Evolutionary conservation across 176 grass and related monocot species (phyloP).

Genomic region (Aegilops longissima): DNA sequence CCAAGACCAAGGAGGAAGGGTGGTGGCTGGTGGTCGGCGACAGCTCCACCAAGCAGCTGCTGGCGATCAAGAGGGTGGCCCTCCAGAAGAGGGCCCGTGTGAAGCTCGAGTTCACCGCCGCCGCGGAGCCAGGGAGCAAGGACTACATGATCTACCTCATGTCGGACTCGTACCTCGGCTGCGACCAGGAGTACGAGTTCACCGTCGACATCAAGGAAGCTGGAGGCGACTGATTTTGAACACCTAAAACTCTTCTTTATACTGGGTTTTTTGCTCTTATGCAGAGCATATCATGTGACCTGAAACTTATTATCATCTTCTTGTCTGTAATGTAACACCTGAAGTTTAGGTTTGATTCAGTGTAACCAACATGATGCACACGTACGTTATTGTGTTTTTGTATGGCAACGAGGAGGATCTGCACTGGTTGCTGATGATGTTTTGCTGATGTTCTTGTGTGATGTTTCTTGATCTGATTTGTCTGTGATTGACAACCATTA

Average conservation of each 20-base stretch:
- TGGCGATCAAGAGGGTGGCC: conserved; percentile 83
- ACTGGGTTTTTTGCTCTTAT: background rate
- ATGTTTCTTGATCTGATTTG: too few species aligned
- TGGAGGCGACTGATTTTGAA: conserved; percentile 21
- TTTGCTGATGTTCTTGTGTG: too few species aligned
- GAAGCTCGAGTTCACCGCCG: conserved; percentile 73
- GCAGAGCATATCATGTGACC: background rate
- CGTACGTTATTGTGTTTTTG: background rate
- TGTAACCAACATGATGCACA: background rate
- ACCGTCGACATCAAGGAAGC: conserved; percentile 64
- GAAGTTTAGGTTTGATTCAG: background rate
- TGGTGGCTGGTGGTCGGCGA: conserved; percentile 83
- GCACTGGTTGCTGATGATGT: background rate
- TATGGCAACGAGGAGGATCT: background rate
- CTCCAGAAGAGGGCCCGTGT: conserved; percentile 73
- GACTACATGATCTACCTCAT: conserved; percentile 87
- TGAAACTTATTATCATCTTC: background rate
- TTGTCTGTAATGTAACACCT: background rate
- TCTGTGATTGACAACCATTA: too few species aligned
- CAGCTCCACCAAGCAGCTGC: conserved; percentile 64
- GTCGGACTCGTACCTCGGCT: conserved; percentile 89
- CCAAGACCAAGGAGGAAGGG: conserved; percentile 95
- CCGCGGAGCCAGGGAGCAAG: conserved; percentile 58
- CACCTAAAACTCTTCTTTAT: too few species aligned
- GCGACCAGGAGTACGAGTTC: conserved; percentile 93